Evolutionary conservation across 805 yeast genomes (phyloP).

Genomic region (Lipomyces orientalis): DNA sequence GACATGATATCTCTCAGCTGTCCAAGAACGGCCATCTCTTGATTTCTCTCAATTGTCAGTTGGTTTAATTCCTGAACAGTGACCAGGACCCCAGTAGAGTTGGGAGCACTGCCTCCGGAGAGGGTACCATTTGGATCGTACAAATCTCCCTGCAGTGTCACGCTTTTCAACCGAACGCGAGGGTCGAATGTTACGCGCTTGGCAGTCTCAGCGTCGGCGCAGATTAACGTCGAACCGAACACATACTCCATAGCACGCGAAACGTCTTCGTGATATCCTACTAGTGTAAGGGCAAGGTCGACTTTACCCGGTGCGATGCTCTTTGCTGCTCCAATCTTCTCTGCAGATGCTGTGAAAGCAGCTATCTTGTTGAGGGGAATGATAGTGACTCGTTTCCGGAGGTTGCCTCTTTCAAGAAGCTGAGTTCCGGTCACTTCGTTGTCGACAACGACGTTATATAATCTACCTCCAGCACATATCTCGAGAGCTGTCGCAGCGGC

Average conservation of each 20-base stretch:
- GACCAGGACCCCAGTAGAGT: slow-evolving; percentile 60
- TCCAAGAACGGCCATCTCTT: slow-evolving; percentile 53
- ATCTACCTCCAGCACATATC: slow-evolving; percentile 89
- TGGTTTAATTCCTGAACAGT: slow-evolving; percentile 70
- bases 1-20: slow-evolving; percentile 43
- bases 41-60: slow-evolving; percentile 49
- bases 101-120: slow-evolving; percentile 86
- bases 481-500: slow-evolving; percentile 83
- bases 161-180: slow-evolving; percentile 75
- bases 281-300: slow-evolving; percentile 82
- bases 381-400: slow-evolving; percentile 83
- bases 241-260: slow-evolving; percentile 85
- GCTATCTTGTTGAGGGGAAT: slow-evolving; percentile 89
- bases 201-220: slow-evolving; percentile 87
- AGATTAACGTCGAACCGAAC: slow-evolving; percentile 87
- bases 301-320: slow-evolving; percentile 81
- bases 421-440: slow-evolving; percentile 84
- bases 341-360: slow-evolving; percentile 59
- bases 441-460: slow-evolving; percentile 91
- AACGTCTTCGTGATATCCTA: slow-evolving; percentile 75
- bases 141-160: slow-evolving; percentile 90
- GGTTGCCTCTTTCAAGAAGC: slow-evolving; percentile 75
- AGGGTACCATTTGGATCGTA: slow-evolving; percentile 96
- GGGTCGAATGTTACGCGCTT: slow-evolving; percentile 88
- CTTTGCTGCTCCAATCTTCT: slow-evolving; percentile 68